Percentiles rank a stretch among this genome's conserved stretches.
Evolutionary conservation across 305 asterid species (phyloP).

Genomic region (Fraxinus sp.): DNA sequence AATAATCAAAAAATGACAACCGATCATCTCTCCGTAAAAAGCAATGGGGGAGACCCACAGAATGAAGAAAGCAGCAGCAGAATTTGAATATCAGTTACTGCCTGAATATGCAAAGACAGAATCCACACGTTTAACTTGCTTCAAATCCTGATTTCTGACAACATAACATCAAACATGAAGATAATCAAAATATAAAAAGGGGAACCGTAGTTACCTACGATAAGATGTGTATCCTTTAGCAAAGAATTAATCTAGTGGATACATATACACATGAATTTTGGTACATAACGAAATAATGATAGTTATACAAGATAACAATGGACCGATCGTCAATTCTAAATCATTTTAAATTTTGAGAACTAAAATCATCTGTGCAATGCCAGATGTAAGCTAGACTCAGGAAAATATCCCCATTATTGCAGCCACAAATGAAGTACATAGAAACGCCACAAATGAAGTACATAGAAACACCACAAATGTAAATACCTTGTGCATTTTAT

Average conservation of each 20-base stretch:
- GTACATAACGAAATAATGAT: neutral
- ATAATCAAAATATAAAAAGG: neutral
- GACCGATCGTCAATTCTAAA: neutral
- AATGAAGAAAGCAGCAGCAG: neutral
- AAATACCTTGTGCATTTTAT: neutral
- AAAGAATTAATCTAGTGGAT: neutral
- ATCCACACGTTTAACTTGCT: neutral
- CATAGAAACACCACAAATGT: neutral
- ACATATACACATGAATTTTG: neutral
- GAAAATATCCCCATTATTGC: neutral
- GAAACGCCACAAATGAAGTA: neutral
- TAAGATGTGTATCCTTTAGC: neutral
- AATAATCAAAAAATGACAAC: neutral
- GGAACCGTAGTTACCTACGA: neutral
- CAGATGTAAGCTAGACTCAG: neutral
- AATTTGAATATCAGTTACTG: neutral
- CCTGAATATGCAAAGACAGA: neutral
- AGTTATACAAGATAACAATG: neutral
- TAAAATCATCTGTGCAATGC: neutral
- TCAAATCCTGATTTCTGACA: neutral
- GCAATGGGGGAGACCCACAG: neutral
- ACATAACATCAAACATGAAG: neutral
- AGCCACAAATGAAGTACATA: neutral
- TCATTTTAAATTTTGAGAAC: neutral
- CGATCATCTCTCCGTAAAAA: neutral